These are phyloP conservation scores for Suillus cothurnatus DNA, from an alignment of 768 basidiomycete species.

Conservation along the genomic window DNA sequence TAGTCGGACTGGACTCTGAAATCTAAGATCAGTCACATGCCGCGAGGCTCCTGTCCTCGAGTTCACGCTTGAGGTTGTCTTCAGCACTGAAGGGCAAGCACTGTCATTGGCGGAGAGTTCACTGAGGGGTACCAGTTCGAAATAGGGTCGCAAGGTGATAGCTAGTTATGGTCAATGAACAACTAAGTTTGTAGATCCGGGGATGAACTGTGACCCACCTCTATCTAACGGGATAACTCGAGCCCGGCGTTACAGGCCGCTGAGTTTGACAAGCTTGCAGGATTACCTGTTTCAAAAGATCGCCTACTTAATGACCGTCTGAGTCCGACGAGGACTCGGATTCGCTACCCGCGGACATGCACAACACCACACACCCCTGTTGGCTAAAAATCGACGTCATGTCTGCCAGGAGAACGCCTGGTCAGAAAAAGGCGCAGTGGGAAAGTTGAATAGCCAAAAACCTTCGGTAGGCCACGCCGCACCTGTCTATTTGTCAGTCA, in stretches of 20 bases:
- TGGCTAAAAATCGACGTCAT: background rate
- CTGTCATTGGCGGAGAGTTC: background rate
- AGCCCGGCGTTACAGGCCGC: background rate
- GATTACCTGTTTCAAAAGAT: background rate
- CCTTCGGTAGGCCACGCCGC: background rate
- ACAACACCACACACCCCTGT: background rate
- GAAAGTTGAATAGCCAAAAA: background rate
- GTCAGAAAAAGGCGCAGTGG: background rate
- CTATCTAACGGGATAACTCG: background rate
- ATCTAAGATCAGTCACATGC: background rate
- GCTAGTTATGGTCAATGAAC: background rate
- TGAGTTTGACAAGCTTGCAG: background rate
- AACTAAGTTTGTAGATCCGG: background rate
- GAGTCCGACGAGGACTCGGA: background rate
- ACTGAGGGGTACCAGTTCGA: background rate
- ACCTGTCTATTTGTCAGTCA: background rate
- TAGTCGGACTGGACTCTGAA: background rate
- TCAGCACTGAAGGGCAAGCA: background rate
- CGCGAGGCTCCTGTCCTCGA: background rate
- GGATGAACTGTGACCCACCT: conserved; percentile 5
- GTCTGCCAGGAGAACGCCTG: background rate
- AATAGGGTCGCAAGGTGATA: background rate
- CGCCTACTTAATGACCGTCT: background rate
- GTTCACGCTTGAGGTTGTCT: background rate
- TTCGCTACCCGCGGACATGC: background rate